Base-by-base conservation (phyloP, 805 yeast species). In the Monosporozyma solicola region DNA sequence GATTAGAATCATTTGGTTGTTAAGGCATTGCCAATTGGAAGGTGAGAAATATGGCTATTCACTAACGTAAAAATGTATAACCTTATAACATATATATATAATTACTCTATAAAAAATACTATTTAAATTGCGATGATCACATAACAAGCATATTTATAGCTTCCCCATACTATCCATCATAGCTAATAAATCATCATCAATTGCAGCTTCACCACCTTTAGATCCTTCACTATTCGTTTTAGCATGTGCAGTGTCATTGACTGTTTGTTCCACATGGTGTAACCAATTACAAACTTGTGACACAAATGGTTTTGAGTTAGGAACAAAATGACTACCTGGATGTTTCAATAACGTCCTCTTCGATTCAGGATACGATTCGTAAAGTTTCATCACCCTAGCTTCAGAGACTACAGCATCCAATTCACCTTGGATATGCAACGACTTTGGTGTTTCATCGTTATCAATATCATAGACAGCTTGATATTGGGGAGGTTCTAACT, bases 251-350 rank as follows among this genome's bases (percentile, higher is more conserved):
- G 50, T 27, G 7, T 22, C 49, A 39, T 51, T 51, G 8, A 16
- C 39, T 32, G 43, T 53, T 55, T 46, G 53, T 29, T 20, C 37
- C 25, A 48, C 50, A 27, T 41, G 47, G 2, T 45, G 48, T 24
- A 72, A 61, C 77, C 77, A 73, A 35, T 58, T 57, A 16, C 68
- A 48, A 8, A 72, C 65, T 48, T 69, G 69, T 7, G 58, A 48
- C 0, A 69, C 71, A 52, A 69, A 71, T 16, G 55, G 63, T 53
- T 85, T 86, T 3, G 88, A 80, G 63, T 87, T 88, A n/a, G 99
- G 99, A 41, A 92, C 95, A 64, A 84, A 92, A 65, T 92, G 99
- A 1, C 97, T 97, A 50, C 98, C 98, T 4, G 97, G 95, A 64
- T 92, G 99, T 56, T 78, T 84, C 53, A 90, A 59, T 47, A 76